Conservation (phyloP, 2,329 filamentous ascomycete genomes). For the Verticillium longisporum region DNA sequence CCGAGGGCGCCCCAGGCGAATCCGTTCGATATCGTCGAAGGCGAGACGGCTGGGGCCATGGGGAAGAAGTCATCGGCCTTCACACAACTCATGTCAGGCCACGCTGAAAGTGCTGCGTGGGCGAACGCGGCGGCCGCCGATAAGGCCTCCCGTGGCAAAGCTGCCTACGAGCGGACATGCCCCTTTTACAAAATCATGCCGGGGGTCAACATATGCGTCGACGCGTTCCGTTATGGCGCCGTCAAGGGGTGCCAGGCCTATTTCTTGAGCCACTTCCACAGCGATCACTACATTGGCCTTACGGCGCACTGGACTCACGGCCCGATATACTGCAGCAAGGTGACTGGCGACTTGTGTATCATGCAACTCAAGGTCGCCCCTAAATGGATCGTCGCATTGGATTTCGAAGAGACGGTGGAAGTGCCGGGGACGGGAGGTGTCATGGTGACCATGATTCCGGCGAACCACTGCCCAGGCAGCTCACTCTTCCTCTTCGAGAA, state of each 20-base stretch:
- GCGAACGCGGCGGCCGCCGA: slow-evolving; percentile 77
- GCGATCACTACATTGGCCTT: slow-evolving; percentile 91
- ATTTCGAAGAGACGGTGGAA: slow-evolving; percentile 75
- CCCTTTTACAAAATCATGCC: slow-evolving; percentile 99
- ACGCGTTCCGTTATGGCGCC: slow-evolving; percentile 92
- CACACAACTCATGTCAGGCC: slow-evolving; percentile 84
- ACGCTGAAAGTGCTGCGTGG: slow-evolving; percentile 89
- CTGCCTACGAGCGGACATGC: slow-evolving; percentile 82
- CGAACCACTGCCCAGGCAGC: slow-evolving; percentile 94
- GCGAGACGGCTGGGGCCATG: slow-evolving; percentile 13
- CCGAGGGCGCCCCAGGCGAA: slow-evolving; percentile 75
- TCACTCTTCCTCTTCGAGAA: slow-evolving; percentile 93
- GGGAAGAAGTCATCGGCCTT: slow-evolving; percentile 64
- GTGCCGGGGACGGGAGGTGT: slow-evolving; percentile 79
- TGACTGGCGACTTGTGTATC: slow-evolving; percentile 83
- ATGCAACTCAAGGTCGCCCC: slow-evolving; percentile 80
- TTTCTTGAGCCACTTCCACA: slow-evolving; percentile 96
- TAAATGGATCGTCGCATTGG: slow-evolving; percentile 76
- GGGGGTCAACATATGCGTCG: slow-evolving; percentile 85
- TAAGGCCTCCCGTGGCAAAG: slow-evolving; percentile 70
- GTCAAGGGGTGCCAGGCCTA: slow-evolving; percentile 90
- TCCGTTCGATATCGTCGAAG: slow-evolving; percentile 55
- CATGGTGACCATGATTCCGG: slow-evolving; percentile 86
- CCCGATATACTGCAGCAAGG: slow-evolving; percentile 91
- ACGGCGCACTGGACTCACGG: slow-evolving; percentile 86